Evolutionary conservation across 2,329 filamentous ascomycete genomes (phyloP), one percentile per base, ranked within the genome.

Genomic region (Aspergillus sp.): DNA sequence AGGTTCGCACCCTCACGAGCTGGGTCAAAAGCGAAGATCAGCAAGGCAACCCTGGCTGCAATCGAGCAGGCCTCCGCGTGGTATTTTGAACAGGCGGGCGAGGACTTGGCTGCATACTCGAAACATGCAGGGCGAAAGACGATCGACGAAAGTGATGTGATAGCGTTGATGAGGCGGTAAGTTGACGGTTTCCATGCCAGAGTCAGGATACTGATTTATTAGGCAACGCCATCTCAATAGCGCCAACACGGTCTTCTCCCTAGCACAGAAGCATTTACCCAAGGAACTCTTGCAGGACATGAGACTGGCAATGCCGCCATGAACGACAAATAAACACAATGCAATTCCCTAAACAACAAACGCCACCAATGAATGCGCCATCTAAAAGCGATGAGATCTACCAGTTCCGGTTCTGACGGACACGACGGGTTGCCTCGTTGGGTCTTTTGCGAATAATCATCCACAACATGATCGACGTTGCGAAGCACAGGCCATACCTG

Each of bases 381-480:
- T 32, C 45, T 44, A 24, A 32, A 22, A 49, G 32, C 47, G 56
- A 43, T 40, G 48, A 45, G 16, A 45, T 42, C 40, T 81, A 90
- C 87, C 89, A 91, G 55, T 86, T 82, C 66, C 83, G 86, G 67
- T 86, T 90, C 71, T 89, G 84, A 51, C 88, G 84, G 53, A 96
- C 84, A 57, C 90, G 84, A 56, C 86, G 84, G 49, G 86, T 74
- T 45, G 89, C 78, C 62, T 89, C 85, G 22, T 86, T 84, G 9
- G 90, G 80, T 13, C 91, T 90, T 73, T 93, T 96, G 72, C 89
- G 91, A 55, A 96, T 77, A 35, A 99, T 85, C 89, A 97, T 92
- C 82, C 88, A 96, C 67, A 99, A 79, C 94, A 99, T 99, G 67
- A 99, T 83, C 11, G 90, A 85, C 36, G 94, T 99, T 52, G 92